Conservation (phyloP, 495 filamentous ascomycete species). For the Penicillium lagena region DNA sequence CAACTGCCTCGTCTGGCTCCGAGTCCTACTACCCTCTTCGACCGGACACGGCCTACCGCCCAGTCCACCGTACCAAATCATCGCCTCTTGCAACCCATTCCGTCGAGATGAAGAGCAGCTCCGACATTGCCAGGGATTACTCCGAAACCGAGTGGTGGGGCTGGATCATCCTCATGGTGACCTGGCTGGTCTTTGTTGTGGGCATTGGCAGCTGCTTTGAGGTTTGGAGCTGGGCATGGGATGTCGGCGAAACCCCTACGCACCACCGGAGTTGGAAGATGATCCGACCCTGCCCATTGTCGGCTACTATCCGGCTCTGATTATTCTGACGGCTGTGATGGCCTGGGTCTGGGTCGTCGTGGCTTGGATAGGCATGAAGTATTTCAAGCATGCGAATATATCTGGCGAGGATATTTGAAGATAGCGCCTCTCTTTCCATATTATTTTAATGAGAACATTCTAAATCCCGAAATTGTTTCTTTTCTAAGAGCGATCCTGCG, state of each 20-base stretch:
- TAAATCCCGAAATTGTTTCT: too few species aligned
- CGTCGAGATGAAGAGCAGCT: conserved; percentile 27
- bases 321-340: conserved; percentile 91
- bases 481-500: too few species aligned
- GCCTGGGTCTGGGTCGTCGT: conserved; percentile 97
- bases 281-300: conserved; percentile 90
- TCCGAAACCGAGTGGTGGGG: conserved; percentile 95
- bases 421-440: neutral
- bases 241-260: conserved; percentile 93
- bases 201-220: conserved; percentile 93
- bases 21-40: conserved; percentile 59
- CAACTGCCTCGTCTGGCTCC: conserved; percentile 49
- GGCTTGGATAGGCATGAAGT: conserved; percentile 99
- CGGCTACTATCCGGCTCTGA: conserved; percentile 92
- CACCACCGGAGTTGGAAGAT: conserved; percentile 86
- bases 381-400: conserved; percentile 96
- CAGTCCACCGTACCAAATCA: conserved; percentile 49
- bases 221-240: conserved; percentile 99
- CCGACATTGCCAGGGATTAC: conserved; percentile 65
- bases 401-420: conserved; percentile 45
- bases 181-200: conserved; percentile 90
- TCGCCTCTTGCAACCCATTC: conserved; percentile 50
- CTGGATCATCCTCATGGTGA: conserved; percentile 81
- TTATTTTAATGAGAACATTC: too few species aligned
- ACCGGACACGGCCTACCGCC: conserved; percentile 24